phyloP scores from a whole-genome alignment of 139 green algal species.

The Mesotaenium endlicherianum region DNA sequence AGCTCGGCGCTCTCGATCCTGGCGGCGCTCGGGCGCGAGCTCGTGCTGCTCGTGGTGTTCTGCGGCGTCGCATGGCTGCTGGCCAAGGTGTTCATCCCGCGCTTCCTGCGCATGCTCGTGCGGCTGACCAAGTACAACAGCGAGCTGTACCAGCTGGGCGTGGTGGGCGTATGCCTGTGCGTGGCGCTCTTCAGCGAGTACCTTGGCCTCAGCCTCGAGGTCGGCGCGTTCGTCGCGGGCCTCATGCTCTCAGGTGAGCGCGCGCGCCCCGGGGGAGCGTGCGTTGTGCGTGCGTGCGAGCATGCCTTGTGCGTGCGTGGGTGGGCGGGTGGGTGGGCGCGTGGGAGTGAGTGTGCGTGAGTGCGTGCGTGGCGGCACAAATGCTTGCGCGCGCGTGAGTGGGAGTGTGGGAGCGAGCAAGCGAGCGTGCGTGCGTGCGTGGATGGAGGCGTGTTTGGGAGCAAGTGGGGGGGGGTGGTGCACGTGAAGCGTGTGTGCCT shows the following conservation, averaged over 20 bases:
- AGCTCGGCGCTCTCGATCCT: slow-evolving; percentile 3
- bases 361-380: no score
- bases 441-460: no score
- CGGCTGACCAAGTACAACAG: slow-evolving; percentile 47
- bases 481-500: no score
- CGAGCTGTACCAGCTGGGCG: slow-evolving; percentile 80
- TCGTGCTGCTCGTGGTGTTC: slow-evolving; percentile 35
- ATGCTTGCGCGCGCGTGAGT: no score
- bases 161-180: slow-evolving; percentile 77
- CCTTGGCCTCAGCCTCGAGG: slow-evolving; percentile 74
- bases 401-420: no score
- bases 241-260: slow-evolving; percentile 66
- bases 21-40: slow-evolving; percentile 6
- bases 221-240: slow-evolving; percentile 89
- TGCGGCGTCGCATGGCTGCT: slow-evolving; percentile 53
- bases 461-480: no score
- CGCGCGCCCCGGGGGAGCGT: no score
- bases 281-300: no score
- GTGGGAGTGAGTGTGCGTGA: no score
- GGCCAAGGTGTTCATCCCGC: slow-evolving; percentile 65
- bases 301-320: no score
- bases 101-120: slow-evolving; percentile 58
- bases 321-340: no score
- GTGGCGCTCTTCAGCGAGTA: slow-evolving; percentile 54
- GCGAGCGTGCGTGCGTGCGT: no score